Percentiles rank a stretch among this genome's conserved stretches.
Evolutionary conservation across 1,284 basidiomycete genomes (phyloP).

Genomic region (Hymenochaete sp.): DNA sequence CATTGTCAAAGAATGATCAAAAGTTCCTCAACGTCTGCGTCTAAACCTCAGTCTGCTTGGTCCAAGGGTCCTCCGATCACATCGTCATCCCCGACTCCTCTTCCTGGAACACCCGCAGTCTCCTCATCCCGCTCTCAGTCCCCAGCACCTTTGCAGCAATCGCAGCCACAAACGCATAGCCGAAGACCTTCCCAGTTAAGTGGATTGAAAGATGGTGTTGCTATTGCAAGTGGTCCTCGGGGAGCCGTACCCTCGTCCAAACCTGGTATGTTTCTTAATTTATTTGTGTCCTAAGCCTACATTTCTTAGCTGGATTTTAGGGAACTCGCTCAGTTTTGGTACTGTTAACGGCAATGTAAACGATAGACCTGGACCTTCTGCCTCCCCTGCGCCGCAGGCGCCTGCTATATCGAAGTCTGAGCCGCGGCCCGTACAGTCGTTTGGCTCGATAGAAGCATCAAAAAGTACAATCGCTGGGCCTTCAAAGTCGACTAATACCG

Average conservation of each 20-base stretch:
- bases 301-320: conserved; percentile 28
- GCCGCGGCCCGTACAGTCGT: conserved; percentile 16
- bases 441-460: conserved; percentile 25
- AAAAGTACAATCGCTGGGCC: conserved; percentile 24
- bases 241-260: conserved; percentile 43
- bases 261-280: conserved; percentile 8
- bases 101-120: conserved; percentile 33
- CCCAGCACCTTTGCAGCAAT: conserved; percentile 44
- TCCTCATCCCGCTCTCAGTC: conserved; percentile 68
- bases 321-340: conserved; percentile 69
- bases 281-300: conserved; percentile 3
- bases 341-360: conserved; percentile 43
- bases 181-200: conserved; percentile 64
- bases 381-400: conserved; percentile 60
- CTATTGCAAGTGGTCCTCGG: conserved; percentile 48
- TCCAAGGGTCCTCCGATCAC: conserved; percentile 67
- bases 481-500: conserved; percentile 30
- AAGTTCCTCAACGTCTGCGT: conserved; percentile 59
- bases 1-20: conserved; percentile 68
- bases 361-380: conserved; percentile 42
- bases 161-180: conserved; percentile 51
- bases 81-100: no score
- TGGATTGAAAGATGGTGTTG: conserved; percentile 68
- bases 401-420: conserved; percentile 28
- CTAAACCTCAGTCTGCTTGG: conserved; percentile 79